A percentile compares a stretch with the other conserved stretches of the same genome.
Conservation (phyloP, 2,329 filamentous ascomycete species). For the Claviceps sp. region DNA sequence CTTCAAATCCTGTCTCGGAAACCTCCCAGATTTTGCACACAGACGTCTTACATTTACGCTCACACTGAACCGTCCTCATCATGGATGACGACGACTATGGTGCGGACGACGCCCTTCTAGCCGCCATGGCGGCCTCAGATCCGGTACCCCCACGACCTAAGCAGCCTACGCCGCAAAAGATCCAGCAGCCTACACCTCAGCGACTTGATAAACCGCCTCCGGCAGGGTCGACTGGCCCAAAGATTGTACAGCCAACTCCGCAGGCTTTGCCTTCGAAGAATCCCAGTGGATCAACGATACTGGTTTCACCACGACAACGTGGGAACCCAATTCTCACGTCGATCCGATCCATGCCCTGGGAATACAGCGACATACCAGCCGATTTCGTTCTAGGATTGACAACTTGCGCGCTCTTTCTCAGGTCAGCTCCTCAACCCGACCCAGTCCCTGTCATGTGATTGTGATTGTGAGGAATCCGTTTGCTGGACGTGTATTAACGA, state of each 20-base stretch:
- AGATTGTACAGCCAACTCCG: constrained; percentile 75
- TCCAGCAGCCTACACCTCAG: constrained; percentile 39
- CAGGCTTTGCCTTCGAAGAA: constrained; percentile 60
- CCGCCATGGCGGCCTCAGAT: constrained; percentile 39
- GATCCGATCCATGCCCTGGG: constrained; percentile 77
- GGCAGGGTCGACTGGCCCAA: constrained; percentile 21
- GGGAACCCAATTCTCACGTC: constrained; percentile 84
- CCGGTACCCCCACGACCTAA: constrained; percentile 21
- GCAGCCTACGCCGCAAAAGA: constrained; percentile 28
- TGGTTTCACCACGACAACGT: constrained; percentile 85
- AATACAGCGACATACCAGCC: constrained; percentile 91
- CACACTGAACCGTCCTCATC: background rate
- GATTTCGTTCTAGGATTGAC: constrained; percentile 83
- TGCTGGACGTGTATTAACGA: background rate
- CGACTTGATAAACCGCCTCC: constrained; percentile 38
- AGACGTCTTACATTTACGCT: background rate
- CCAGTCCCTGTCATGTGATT: too few species aligned
- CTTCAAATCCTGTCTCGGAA: background rate
- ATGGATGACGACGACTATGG: constrained; percentile 46
- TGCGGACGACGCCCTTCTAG: constrained; percentile 42
- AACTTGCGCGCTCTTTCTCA: constrained; percentile 84
- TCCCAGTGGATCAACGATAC: constrained; percentile 62
- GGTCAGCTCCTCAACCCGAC: constrained; percentile 16
- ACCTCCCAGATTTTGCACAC: background rate
- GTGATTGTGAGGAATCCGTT: background rate